Evolutionary conservation across 2,329 filamentous ascomycete genomes (phyloP).

Genomic region (Xylariomycetidae sp.): DNA sequence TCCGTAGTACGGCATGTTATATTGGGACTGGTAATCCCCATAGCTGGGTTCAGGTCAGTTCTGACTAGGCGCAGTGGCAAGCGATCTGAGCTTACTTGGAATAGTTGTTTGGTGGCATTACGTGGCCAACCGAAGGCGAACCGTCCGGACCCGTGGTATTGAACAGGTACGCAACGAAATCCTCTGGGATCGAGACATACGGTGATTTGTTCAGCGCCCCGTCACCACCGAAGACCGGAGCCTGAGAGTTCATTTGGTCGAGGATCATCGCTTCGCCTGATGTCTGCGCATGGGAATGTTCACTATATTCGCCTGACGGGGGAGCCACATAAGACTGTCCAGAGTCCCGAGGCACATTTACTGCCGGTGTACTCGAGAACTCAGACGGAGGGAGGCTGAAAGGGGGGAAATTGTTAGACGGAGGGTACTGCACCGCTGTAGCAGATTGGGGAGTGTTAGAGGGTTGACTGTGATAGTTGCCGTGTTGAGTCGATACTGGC

Average conservation of each 20-base stretch:
- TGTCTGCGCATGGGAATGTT: slow-evolving; percentile 36
- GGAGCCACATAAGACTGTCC: slow-evolving; percentile 31
- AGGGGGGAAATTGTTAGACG: slow-evolving; percentile 55
- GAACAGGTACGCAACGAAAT: slow-evolving; percentile 81
- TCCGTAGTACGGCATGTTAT: slow-evolving; percentile 43
- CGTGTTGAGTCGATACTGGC: slow-evolving; percentile 42
- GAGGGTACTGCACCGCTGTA: slow-evolving; percentile 42
- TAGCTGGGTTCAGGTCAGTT: slow-evolving; percentile 37
- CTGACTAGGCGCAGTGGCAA: neutral
- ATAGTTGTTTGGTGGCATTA: slow-evolving; percentile 39
- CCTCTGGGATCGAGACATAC: slow-evolving; percentile 75
- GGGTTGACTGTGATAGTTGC: slow-evolving; percentile 40
- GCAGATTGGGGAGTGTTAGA: slow-evolving; percentile 39
- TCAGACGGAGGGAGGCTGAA: slow-evolving; percentile 59
- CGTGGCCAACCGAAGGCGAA: slow-evolving; percentile 45
- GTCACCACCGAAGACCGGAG: slow-evolving; percentile 80
- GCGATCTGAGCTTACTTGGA: slow-evolving; percentile 37
- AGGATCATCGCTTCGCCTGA: slow-evolving; percentile 52
- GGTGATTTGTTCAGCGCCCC: slow-evolving; percentile 75
- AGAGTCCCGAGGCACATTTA: slow-evolving; percentile 28
- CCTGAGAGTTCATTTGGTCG: slow-evolving; percentile 57
- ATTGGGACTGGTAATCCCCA: slow-evolving; percentile 44
- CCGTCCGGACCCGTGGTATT: slow-evolving; percentile 56
- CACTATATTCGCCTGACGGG: slow-evolving; percentile 38
- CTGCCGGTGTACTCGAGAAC: slow-evolving; percentile 38